Conservation (phyloP, 2,329 filamentous ascomycete genomes). For the Cercospora janseana region DNA sequence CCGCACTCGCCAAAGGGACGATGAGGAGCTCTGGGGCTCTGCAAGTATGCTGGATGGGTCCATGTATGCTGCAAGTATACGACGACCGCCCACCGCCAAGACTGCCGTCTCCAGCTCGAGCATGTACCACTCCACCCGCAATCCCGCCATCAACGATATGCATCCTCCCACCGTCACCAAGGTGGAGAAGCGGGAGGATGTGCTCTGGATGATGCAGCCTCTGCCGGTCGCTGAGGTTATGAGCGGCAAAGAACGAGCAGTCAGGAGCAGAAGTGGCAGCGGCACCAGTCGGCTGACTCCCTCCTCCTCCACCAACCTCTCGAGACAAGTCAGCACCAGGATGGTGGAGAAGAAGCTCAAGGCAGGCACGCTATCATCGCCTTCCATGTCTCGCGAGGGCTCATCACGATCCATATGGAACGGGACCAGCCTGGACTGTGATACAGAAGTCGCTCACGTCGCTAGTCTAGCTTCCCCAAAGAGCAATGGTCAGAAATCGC, state of each 20-base stretch:
- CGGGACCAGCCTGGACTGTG: constrained; percentile 35
- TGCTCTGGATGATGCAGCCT: constrained; percentile 89
- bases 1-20: constrained; percentile 78
- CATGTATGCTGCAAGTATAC: constrained; percentile 30
- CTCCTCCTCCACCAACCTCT: constrained; percentile 22
- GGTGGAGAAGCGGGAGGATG: constrained; percentile 53
- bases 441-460: constrained; percentile 30
- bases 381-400: constrained; percentile 39
- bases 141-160: constrained; percentile 68
- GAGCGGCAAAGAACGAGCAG: constrained; percentile 75
- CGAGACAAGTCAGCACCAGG: constrained; percentile 41
- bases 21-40: constrained; percentile 80
- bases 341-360: constrained; percentile 38
- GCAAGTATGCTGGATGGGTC: constrained; percentile 26
- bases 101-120: constrained; percentile 26
- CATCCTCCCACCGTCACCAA: constrained; percentile 51
- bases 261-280: constrained; percentile 55
- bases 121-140: constrained; percentile 34
- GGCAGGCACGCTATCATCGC: constrained; percentile 31
- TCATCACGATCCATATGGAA: constrained; percentile 31
- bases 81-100: constrained; percentile 38
- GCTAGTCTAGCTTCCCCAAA: constrained; percentile 21
- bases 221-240: constrained; percentile 87
- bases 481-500: constrained; percentile 20
- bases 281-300: constrained; percentile 41